These are phyloP conservation scores for Pachysandra terminalis DNA, from an alignment of 164 flowering plant genomes.

Conservation along the genomic window DNA sequence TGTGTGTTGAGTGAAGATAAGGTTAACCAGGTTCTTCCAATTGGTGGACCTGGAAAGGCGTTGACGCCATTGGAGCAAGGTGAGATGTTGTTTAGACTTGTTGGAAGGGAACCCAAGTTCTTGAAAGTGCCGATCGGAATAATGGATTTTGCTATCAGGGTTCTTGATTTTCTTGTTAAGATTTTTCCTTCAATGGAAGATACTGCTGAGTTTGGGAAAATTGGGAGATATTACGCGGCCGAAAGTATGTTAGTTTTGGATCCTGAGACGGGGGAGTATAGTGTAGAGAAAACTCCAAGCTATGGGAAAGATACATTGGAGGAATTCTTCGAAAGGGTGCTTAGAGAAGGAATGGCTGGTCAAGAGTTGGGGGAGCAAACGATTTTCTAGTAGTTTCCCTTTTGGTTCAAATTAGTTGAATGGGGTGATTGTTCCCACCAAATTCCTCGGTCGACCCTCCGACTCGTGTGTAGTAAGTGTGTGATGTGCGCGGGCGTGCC, in stretches of 20 bases:
- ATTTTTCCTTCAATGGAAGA: conserved; percentile 80
- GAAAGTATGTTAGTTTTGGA: conserved; percentile 91
- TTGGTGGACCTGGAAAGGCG: conserved; percentile 93
- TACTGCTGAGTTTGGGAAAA: conserved; percentile 90
- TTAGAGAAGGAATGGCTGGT: conserved; percentile 91
- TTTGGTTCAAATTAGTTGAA: conserved; percentile 12
- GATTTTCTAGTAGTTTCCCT: conserved; percentile 35
- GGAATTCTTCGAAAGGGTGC: conserved; percentile 72
- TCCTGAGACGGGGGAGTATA: conserved; percentile 76
- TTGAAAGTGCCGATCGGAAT: conserved; percentile 83
- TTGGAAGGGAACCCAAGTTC: conserved; percentile 81
- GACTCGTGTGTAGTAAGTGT: too few species aligned
- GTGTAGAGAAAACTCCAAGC: conserved; percentile 82
- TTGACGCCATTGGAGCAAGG: conserved; percentile 93
- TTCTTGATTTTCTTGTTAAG: conserved; percentile 76
- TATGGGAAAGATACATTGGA: conserved; percentile 90
- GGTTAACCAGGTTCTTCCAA: conserved; percentile 67
- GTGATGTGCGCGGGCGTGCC: too few species aligned
- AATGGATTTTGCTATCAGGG: conserved; percentile 86
- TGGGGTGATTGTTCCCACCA: too few species aligned
- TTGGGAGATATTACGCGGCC: conserved; percentile 91
- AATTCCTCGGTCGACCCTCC: too few species aligned
- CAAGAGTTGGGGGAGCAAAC: conserved; percentile 89
- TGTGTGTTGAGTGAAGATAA: conserved; percentile 70
- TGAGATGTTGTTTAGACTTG: conserved; percentile 67